Conservation (phyloP, 73 alveolate genomes). For the Effrenium voratum region DNA sequence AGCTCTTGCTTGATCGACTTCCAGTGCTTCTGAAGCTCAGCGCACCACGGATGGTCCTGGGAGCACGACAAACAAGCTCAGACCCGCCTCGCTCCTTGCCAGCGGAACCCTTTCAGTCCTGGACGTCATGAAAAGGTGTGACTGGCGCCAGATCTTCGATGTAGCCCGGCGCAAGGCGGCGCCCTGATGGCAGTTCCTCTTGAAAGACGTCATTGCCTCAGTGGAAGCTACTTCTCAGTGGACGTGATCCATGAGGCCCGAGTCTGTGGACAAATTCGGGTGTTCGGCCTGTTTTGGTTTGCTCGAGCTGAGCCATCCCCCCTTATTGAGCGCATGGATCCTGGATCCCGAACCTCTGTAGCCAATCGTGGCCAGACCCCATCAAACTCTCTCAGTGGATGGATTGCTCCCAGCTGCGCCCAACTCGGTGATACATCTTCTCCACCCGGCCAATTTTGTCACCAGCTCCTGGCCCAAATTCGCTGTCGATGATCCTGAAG, state of each 20-base stretch:
- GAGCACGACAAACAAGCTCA: not conserved
- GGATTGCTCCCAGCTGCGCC: not conserved
- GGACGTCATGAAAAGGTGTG: conserved; percentile 65
- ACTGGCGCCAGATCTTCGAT: conserved; percentile 55
- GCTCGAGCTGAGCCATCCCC: not conserved
- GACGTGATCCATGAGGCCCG: not conserved
- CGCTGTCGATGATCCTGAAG: conserved; percentile 77
- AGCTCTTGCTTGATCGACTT: conserved; percentile 49
- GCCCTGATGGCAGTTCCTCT: conserved; percentile 58
- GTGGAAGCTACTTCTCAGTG: too few relatives aligned
- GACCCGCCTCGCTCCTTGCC: not conserved
- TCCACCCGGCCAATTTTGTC: conserved; percentile 58
- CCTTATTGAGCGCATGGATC: not conserved
- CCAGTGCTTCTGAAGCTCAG: conserved; percentile 65
- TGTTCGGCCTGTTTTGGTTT: not conserved
- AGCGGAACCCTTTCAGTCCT: not conserved
- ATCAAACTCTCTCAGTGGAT: not conserved
- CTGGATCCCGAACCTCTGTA: not conserved
- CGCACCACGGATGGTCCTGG: conserved; percentile 87
- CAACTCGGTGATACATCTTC: conserved; percentile 84
- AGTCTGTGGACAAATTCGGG: not conserved
- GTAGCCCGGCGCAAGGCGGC: conserved; percentile 86
- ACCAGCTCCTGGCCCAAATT: conserved; percentile 75
- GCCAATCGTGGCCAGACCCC: not conserved
- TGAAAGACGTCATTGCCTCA: conserved; percentile 53